Evolutionary conservation across 2,329 filamentous ascomycete species (phyloP), one percentile per base, ranked within the genome.

Genomic region (Colletotrichum costaricense): DNA sequence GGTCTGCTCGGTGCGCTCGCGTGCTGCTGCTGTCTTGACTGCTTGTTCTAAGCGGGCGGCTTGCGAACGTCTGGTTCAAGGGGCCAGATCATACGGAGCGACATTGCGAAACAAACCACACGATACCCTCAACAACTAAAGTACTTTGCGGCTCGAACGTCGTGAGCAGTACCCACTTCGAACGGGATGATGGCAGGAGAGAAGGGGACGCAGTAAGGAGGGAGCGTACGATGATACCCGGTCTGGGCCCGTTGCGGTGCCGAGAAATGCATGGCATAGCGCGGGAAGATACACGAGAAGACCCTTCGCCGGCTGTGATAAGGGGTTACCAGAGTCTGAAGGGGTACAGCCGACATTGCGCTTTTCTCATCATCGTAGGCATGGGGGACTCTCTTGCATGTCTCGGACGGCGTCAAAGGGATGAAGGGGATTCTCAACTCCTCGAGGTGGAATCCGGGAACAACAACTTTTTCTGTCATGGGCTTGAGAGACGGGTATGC

Each of bases 21-120:
- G 1, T 90, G 88, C 79, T 91, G 89, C 79, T 91, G 89, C 81
- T 91, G 89, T 78, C 78, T 91, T 77, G 89, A 91, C 75, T 82
- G 84, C 57, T 78, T 90, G n/a, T 90, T 89, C 77, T 91, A 86
- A 80, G 69, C 38, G 55, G 26, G 28, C 59, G 52, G 11, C 33
- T 33, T 24, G 19, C 42, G 42, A 42, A 42, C 38, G 38, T 42
- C 38, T 19, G 38, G 12, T 5, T 2, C 6, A 42, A 33, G 33
- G 38, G 14, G 38, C 14, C 38, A n/a, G 3, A 19, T 49, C 11
- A 7, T 9, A 11, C 42, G 24, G 38, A 63, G 28, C 24, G 52
- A 54, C 24, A 22, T 26, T 55, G 22, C 7, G 8, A 54, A 19
- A 49, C 62, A 49, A 33, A 64, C 4, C n/a, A 28, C 14, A 64